Evolutionary conservation across 2,329 filamentous ascomycete genomes (phyloP).

Genomic region (Alternaria alternata): DNA sequence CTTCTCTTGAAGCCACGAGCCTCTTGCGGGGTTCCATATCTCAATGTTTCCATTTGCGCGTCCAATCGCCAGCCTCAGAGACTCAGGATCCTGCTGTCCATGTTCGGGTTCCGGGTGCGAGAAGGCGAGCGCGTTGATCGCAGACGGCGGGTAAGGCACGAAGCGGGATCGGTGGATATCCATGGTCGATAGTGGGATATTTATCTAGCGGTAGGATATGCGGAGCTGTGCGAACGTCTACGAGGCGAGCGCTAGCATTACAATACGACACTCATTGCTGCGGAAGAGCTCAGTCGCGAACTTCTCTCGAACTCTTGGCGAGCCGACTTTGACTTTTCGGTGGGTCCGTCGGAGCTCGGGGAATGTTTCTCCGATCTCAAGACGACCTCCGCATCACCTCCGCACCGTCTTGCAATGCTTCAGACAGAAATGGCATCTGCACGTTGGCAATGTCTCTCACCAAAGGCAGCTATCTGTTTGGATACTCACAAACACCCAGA

Average conservation of each 20-base stretch:
- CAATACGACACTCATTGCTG: conserved; percentile 17
- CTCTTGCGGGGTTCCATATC: conserved; percentile 90
- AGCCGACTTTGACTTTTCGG: conserved; percentile 25
- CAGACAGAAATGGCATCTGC: not conserved
- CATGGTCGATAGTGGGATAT: conserved; percentile 62
- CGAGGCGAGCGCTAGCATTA: conserved; percentile 26
- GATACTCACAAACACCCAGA: not conserved
- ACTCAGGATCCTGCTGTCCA: conserved; percentile 58
- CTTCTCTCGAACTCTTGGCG: conserved; percentile 29
- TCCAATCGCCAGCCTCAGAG: conserved; percentile 83
- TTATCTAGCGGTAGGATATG: not conserved
- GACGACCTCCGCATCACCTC: conserved; percentile 19
- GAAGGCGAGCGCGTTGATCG: conserved; percentile 94
- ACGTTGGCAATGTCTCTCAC: not conserved
- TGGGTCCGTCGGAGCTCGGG: conserved; percentile 21
- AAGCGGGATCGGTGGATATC: conserved; percentile 98
- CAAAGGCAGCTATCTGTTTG: not conserved
- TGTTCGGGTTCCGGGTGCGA: conserved; percentile 68
- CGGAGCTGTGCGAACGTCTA: conserved; percentile 21
- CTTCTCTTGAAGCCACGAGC: conserved; percentile 88
- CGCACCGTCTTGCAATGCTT: not conserved
- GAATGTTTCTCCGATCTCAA: conserved; percentile 12
- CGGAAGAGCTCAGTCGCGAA: conserved; percentile 14
- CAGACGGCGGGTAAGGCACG: conserved; percentile 87
- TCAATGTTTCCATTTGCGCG: conserved; percentile 96